Percentiles rank a stretch among this genome's conserved stretches.
phyloP scores from a whole-genome alignment of 495 filamentous ascomycete genomes.

The Lepraria neglecta region DNA sequence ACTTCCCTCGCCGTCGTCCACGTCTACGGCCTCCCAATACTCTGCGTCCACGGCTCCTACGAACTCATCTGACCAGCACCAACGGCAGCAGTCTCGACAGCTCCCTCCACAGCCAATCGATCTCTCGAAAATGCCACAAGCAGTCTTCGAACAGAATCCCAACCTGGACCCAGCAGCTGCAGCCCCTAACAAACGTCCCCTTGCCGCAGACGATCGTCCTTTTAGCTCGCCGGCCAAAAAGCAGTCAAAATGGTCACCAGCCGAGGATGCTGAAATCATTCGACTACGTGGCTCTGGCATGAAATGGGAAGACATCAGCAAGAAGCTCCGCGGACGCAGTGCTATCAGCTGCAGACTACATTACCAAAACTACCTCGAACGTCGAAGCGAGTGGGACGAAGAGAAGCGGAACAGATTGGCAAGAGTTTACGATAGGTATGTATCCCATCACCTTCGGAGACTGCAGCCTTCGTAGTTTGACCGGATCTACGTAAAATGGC shows the following conservation, averaged over 20 bases:
- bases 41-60: slow-evolving; percentile 16
- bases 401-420: slow-evolving; percentile 96
- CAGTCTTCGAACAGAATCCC: slow-evolving; percentile 8
- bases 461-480: not conserved
- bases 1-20: slow-evolving; percentile 7
- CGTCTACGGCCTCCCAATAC: slow-evolving; percentile 15
- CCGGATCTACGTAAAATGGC: not conserved
- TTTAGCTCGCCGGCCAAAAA: slow-evolving; percentile 81
- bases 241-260: slow-evolving; percentile 82
- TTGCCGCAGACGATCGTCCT: slow-evolving; percentile 26
- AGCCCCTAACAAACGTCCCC: slow-evolving; percentile 23
- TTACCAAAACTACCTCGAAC: slow-evolving; percentile 96
- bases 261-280: slow-evolving; percentile 87
- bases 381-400: slow-evolving; percentile 87
- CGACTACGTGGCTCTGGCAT: slow-evolving; percentile 79
- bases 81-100: slow-evolving; percentile 3
- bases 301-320: slow-evolving; percentile 98
- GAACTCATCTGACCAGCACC: not conserved
- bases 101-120: slow-evolving; percentile 4
- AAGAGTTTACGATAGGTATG: slow-evolving; percentile 87
- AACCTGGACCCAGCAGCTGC: slow-evolving; percentile 10
- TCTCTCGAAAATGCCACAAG: slow-evolving; percentile 12
- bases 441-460: slow-evolving; percentile 1
- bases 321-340: slow-evolving; percentile 79
- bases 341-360: slow-evolving; percentile 89